Percentiles rank a stretch among this genome's conserved stretches.
These are phyloP conservation scores for Crithidia thermophila DNA, from an alignment of 208 protist species.

Conservation along the genomic window DNA sequence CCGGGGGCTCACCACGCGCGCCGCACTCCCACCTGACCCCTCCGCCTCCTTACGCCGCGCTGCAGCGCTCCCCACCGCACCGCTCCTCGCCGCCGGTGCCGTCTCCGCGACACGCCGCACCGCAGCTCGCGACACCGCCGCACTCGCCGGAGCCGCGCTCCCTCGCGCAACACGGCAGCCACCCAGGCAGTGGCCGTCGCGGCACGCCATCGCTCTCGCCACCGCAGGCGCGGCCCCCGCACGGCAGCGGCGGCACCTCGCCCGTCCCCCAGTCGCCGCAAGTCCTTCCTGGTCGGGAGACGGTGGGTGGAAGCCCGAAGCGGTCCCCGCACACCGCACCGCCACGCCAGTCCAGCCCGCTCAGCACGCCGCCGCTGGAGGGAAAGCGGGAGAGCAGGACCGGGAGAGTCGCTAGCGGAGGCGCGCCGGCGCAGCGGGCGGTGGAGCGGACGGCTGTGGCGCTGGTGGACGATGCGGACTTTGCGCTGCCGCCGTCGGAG, in stretches of 20 bases:
- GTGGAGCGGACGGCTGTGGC: constrained; percentile 5
- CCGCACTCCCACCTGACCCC: neutral
- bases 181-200: neutral
- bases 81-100: neutral
- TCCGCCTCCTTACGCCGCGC: neutral
- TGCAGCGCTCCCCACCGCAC: constrained; percentile 12
- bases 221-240: too few relatives aligned
- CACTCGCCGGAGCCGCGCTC: neutral
- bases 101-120: neutral
- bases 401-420: neutral
- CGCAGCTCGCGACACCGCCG: neutral
- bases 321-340: constrained; percentile 3
- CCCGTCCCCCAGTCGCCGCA: neutral
- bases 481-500: constrained; percentile 24
- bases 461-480: constrained; percentile 12
- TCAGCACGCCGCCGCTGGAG: too few relatives aligned
- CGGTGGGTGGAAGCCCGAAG: neutral
- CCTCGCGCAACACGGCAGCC: neutral
- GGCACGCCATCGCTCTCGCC: too few relatives aligned
- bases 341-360: too few relatives aligned
- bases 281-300: neutral
- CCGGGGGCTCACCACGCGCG: neutral
- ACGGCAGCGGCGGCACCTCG: neutral
- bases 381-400: too few relatives aligned
- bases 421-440: neutral